Percentiles rank a stretch among this genome's conserved stretches.
These are phyloP conservation scores for Cryptococcus amylolentus DNA, from an alignment of 1,284 basidiomycete species.

Conservation along the genomic window DNA sequence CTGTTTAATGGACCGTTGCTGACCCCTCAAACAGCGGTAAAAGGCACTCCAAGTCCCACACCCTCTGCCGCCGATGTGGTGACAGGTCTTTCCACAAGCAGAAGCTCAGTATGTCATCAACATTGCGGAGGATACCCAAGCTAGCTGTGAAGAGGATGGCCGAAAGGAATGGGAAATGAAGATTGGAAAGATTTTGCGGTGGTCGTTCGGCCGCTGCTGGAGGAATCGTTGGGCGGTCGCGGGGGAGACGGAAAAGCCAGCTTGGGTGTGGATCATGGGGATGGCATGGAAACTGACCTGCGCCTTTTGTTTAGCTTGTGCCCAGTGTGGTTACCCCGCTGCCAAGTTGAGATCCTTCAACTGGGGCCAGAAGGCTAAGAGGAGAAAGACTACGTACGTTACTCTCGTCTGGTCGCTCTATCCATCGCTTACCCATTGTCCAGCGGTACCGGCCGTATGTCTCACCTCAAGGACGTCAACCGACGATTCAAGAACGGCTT, in stretches of 20 bases:
- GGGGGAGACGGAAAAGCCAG: neutral
- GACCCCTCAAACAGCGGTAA: constrained; percentile 61
- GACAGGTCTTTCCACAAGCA: constrained; percentile 92
- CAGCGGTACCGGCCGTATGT: constrained; percentile 93
- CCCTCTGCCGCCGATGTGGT: constrained; percentile 91
- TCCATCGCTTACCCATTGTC: constrained; percentile 1
- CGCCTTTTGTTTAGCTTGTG: constrained; percentile 63
- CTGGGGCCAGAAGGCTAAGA: constrained; percentile 98
- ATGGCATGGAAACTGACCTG: neutral
- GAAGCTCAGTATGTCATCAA: constrained; percentile 74
- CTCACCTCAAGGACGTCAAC: constrained; percentile 85
- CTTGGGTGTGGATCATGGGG: neutral
- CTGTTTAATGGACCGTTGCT: neutral
- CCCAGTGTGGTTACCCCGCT: constrained; percentile 92
- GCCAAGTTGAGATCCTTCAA: constrained; percentile 95
- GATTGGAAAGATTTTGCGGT: constrained; percentile 1
- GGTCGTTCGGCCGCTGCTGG: neutral
- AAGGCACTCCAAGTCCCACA: constrained; percentile 98
- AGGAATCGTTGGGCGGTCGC: neutral
- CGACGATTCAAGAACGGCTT: constrained; percentile 94
- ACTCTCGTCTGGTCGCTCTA: neutral
- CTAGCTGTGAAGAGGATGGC: neutral
- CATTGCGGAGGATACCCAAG: neutral
- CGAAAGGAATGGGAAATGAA: neutral
- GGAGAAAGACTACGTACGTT: constrained; percentile 80